These are phyloP conservation scores for Trichoderma simmonsii DNA, from an alignment of 2,329 filamentous ascomycete species.

Conservation along the genomic window DNA sequence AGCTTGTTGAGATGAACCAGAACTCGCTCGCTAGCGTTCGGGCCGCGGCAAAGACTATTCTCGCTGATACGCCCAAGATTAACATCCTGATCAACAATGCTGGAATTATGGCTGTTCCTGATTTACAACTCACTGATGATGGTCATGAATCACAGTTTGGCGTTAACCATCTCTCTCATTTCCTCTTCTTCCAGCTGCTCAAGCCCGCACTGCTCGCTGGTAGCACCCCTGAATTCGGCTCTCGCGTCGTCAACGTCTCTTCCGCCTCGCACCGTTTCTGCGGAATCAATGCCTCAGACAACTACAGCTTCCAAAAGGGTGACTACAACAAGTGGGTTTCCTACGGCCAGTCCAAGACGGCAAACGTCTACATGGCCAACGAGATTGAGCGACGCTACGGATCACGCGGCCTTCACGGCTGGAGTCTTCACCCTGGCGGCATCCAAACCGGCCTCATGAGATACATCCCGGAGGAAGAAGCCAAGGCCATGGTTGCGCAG, in stretches of 20 bases:
- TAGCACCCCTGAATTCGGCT: not conserved
- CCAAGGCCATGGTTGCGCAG: not conserved
- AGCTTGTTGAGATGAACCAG: constrained; percentile 19
- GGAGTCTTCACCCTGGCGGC: constrained; percentile 41
- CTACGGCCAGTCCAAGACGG: constrained; percentile 49
- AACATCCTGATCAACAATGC: constrained; percentile 45
- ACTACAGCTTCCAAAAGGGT: constrained; percentile 23
- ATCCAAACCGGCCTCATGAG: constrained; percentile 26
- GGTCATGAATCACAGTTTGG: constrained; percentile 28
- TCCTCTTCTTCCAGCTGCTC: constrained; percentile 30
- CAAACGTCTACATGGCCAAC: constrained; percentile 49
- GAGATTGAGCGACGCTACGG: constrained; percentile 48
- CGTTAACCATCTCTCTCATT: constrained; percentile 29
- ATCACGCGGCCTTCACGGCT: constrained; percentile 38
- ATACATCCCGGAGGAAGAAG: constrained; percentile 4
- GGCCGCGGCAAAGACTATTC: constrained; percentile 32
- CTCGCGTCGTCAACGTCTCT: constrained; percentile 8
- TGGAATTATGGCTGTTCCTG: constrained; percentile 37
- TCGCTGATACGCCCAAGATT: constrained; percentile 29
- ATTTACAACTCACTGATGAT: constrained; percentile 21
- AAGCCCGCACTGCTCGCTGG: not conserved
- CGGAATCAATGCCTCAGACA: constrained; percentile 9
- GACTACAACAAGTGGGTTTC: constrained; percentile 31
- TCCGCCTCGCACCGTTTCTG: not conserved
- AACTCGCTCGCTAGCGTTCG: constrained; percentile 24